Evolutionary conservation across 805 yeast species (phyloP), one percentile per base, ranked within the genome.

Genomic region (Ogataea neopini): DNA sequence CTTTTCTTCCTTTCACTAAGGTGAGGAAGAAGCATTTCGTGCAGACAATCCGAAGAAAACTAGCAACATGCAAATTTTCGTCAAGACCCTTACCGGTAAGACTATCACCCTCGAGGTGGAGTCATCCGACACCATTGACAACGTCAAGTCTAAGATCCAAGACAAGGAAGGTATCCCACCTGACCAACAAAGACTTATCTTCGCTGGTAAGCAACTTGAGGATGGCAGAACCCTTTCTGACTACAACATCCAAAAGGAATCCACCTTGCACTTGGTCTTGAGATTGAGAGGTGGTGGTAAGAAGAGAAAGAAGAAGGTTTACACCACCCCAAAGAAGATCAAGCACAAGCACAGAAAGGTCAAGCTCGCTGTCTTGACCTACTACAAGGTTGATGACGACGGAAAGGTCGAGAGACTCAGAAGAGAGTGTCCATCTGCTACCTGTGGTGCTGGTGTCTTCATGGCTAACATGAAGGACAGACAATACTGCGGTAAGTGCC

Each of bases 281-380:
- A 91, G 97, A 85, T 85, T 90, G 77, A 88, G 97, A 84, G 97
- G 71, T 66, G 95, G 96, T 83, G 96, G 96, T 83, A 94, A 91
- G 88, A 94, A 94, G 94, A 92, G 96, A 86, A 94, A 94, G 94
- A 94, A 94, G 97, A 92, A 92, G 96, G 97, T 90, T 74, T 94
- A 92, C 92, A 92, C 98, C 81, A 92, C 98, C 73, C 99, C 99
- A 83, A 94, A 94, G 91, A 95, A 91, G 87, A 88, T 94, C 81
- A 88, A 80, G 81, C 98, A 94, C 95, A 91, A 90, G 87, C 97
- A 89, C 87, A 94, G 88, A 88, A 94, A 92, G 84, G 88, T 88
- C 79, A 94, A 94, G 88, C 84, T 94, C 72, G 98, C 97, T 77
- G 97, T 94, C 76, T 87, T 94, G 76, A 90, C 95, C 73, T 94